Percentiles rank a stretch among this genome's conserved stretches.
Evolutionary conservation across 805 yeast species (phyloP).

Genomic region (Zygosaccharomyces lentus): DNA sequence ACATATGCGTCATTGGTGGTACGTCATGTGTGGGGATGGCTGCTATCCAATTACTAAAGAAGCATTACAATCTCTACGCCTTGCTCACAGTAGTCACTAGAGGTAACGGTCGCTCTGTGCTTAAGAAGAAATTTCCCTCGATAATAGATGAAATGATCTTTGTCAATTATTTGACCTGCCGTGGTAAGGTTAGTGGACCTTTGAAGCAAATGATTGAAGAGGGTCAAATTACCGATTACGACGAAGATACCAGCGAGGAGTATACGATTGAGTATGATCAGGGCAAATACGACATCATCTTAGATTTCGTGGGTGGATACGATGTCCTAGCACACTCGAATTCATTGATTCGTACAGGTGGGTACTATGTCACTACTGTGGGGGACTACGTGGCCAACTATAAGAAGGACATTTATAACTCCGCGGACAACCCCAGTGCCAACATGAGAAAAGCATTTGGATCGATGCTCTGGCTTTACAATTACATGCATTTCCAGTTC

Average conservation of each 20-base stretch:
- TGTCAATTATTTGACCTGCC: slow-evolving; percentile 30
- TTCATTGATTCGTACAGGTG: slow-evolving; percentile 44
- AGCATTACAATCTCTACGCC: slow-evolving; percentile 43
- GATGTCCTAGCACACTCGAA: slow-evolving; percentile 45
- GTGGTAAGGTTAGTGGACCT: slow-evolving; percentile 35
- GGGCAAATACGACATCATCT: slow-evolving; percentile 56
- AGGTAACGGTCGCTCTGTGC: slow-evolving; percentile 44
- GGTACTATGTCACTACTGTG: slow-evolving; percentile 53
- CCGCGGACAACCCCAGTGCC: slow-evolving; percentile 37
- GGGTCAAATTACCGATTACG: slow-evolving; percentile 36
- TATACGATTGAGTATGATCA: slow-evolving; percentile 28
- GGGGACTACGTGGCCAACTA: slow-evolving; percentile 55
- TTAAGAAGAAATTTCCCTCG: slow-evolving; percentile 39
- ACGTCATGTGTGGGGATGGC: slow-evolving; percentile 69
- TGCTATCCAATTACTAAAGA: slow-evolving; percentile 55
- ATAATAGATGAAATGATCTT: slow-evolving; percentile 39
- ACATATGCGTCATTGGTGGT: slow-evolving; percentile 69
- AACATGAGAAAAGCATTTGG: slow-evolving; percentile 37
- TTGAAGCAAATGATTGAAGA: slow-evolving; percentile 31
- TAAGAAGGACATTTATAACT: slow-evolving; percentile 34
- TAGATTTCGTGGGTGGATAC: slow-evolving; percentile 69
- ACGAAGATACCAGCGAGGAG: slow-evolving; percentile 26
- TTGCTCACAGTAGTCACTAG: slow-evolving; percentile 59
- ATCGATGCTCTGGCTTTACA: slow-evolving; percentile 35
- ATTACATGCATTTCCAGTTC: slow-evolving; percentile 37